Evolutionary conservation across 1,284 basidiomycete species (phyloP).

Genomic region (Pseudozyma hubeiensis): DNA sequence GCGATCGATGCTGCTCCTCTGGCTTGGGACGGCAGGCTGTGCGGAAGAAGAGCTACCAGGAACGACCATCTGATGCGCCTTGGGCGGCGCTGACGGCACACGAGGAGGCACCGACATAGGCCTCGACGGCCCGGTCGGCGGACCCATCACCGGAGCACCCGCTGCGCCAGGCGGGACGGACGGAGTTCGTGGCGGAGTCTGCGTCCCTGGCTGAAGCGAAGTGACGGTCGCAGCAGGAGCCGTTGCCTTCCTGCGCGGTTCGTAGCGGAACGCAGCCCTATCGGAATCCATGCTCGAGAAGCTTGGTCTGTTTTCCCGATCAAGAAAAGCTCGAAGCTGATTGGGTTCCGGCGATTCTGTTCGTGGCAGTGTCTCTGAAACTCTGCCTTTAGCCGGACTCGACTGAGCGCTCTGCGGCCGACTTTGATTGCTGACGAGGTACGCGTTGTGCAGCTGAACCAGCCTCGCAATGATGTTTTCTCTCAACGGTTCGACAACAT

Average conservation of each 20-base stretch:
- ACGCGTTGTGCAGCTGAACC: constrained; percentile 36
- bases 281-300: constrained; percentile 36
- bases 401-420: constrained; percentile 21
- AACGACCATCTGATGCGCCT: constrained; percentile 24
- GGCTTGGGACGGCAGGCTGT: not conserved
- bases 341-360: constrained; percentile 37
- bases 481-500: constrained; percentile 42
- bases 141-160: constrained; percentile 30
- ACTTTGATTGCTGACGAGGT: constrained; percentile 3
- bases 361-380: constrained; percentile 12
- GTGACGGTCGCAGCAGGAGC: constrained; percentile 5
- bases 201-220: constrained; percentile 22
- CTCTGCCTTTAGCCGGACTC: constrained; percentile 16
- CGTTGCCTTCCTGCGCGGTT: constrained; percentile 40
- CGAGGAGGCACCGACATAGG: constrained; percentile 50
- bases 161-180: constrained; percentile 30
- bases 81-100: constrained; percentile 34
- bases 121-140: constrained; percentile 33
- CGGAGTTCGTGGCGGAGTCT: constrained; percentile 39
- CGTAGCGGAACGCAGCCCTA: constrained; percentile 19
- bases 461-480: constrained; percentile 38
- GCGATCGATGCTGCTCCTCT: constrained; percentile 11
- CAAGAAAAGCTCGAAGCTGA: constrained; percentile 22
- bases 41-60: constrained; percentile 4
- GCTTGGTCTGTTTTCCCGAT: constrained; percentile 27